Evolutionary conservation across 2,329 filamentous ascomycete species (phyloP).

Genomic region (Pseudodiploospora longispora): DNA sequence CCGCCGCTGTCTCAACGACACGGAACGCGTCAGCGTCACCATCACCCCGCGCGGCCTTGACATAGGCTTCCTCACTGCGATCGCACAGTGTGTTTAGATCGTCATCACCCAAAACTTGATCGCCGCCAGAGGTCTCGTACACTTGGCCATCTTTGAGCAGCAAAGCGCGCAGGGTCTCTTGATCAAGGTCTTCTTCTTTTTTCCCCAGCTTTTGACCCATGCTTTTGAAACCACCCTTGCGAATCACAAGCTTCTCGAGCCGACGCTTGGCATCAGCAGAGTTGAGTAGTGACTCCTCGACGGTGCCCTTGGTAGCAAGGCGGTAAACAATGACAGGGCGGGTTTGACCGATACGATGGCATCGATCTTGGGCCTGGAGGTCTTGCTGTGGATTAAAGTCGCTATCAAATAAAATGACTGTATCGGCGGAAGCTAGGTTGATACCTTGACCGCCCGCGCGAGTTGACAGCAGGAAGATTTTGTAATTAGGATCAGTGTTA

Average conservation of each 20-base stretch:
- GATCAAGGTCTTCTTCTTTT: slow-evolving; percentile 46
- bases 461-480: slow-evolving; percentile 81
- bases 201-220: slow-evolving; percentile 54
- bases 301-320: slow-evolving; percentile 84
- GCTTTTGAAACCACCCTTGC: slow-evolving; percentile 76
- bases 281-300: slow-evolving; percentile 79
- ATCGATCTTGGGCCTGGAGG: slow-evolving; percentile 90
- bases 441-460: slow-evolving; percentile 92
- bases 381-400: slow-evolving; percentile 98
- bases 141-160: slow-evolving; percentile 65
- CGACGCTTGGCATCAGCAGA: slow-evolving; percentile 87
- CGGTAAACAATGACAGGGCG: slow-evolving; percentile 88
- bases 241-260: slow-evolving; percentile 90
- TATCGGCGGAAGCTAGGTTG: slow-evolving; percentile 86
- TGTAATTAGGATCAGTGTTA: slow-evolving; percentile 56
- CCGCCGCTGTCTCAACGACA: slow-evolving; percentile 67
- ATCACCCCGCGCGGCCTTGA: slow-evolving; percentile 67
- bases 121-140: slow-evolving; percentile 49
- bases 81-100: slow-evolving; percentile 78
- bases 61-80: slow-evolving; percentile 56
- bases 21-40: slow-evolving; percentile 65
- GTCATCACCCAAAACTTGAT: slow-evolving; percentile 61
- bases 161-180: slow-evolving; percentile 52
- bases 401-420: slow-evolving; percentile 80
- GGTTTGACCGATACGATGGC: slow-evolving; percentile 89